These are phyloP conservation scores for Amphirosellinia nigrospora DNA, from an alignment of 495 filamentous ascomycete species.

Conservation along the genomic window DNA sequence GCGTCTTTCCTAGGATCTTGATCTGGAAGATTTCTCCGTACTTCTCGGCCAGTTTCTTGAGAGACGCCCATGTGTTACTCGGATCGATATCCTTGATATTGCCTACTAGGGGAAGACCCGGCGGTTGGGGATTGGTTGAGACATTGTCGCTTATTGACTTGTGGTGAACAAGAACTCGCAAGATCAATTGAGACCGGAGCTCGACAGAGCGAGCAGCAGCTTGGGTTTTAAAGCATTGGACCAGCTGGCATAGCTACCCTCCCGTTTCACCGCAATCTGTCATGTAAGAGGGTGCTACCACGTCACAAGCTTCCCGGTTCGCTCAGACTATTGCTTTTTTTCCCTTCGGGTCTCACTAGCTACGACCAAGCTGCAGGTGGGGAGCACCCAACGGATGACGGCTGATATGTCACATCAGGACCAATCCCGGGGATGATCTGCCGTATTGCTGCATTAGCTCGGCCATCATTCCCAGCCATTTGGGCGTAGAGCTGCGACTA, in stretches of 20 bases:
- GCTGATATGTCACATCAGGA: slow-evolving; percentile 23
- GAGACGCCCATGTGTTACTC: slow-evolving; percentile 65
- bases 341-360: slow-evolving; percentile 20
- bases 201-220: slow-evolving; percentile 12
- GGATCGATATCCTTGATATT: slow-evolving; percentile 70
- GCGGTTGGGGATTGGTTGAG: slow-evolving; percentile 64
- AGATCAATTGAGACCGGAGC: background rate
- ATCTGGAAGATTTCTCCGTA: slow-evolving; percentile 78
- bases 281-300: background rate
- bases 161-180: background rate
- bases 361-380: slow-evolving; percentile 4
- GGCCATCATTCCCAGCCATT: background rate
- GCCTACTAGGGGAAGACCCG: slow-evolving; percentile 69
- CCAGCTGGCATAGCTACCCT: background rate
- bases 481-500: background rate
- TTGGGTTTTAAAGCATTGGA: slow-evolving; percentile 22
- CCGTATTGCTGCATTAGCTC: slow-evolving; percentile 15
- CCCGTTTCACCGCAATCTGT: slow-evolving; percentile 16
- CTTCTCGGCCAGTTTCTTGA: slow-evolving; percentile 67
- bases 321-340: slow-evolving; percentile 4
- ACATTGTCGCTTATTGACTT: slow-evolving; percentile 35
- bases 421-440: slow-evolving; percentile 25
- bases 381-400: slow-evolving; percentile 12
- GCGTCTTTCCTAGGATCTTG: slow-evolving; percentile 50
- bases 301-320: background rate